Conservation (phyloP, 345 rosid genomes). For the Hibiscus mutabilis region DNA sequence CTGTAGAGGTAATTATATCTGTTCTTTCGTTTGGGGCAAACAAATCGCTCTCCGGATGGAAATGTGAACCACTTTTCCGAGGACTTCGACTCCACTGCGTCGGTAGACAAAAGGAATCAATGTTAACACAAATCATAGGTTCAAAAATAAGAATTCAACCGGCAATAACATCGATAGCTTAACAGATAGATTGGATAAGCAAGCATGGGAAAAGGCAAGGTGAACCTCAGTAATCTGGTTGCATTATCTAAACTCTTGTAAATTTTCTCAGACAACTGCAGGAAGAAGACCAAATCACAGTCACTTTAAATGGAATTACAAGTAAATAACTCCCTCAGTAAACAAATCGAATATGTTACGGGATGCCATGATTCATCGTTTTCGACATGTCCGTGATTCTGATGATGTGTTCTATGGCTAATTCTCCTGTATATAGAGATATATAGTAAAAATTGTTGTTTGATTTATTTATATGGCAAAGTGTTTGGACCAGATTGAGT, state of each 20-base stretch:
- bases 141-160: not conserved
- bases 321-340: not conserved
- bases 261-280: conserved; percentile 71
- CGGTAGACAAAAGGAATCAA: conserved; percentile 4
- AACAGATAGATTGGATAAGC: conserved; percentile 97
- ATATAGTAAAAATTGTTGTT: conserved; percentile 6
- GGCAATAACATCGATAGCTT: conserved; percentile 12
- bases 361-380: conserved; percentile 97
- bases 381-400: conserved; percentile 92
- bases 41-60: conserved; percentile 67
- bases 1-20: conserved; percentile 65
- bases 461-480: not conserved
- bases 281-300: not conserved
- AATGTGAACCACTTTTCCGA: conserved; percentile 87
- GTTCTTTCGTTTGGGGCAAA: conserved; percentile 62
- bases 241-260: conserved; percentile 44
- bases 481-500: not conserved
- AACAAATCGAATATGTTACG: conserved; percentile 26
- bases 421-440: conserved; percentile 53
- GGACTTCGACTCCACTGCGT: conserved; percentile 78
- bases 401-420: conserved; percentile 94
- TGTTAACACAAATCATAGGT: conserved; percentile 1
- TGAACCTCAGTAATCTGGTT: conserved; percentile 56
- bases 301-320: not conserved
- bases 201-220: conserved; percentile 76